These are phyloP conservation scores for Strobilomyces confusus DNA, from an alignment of 768 basidiomycete species.

Conservation along the genomic window DNA sequence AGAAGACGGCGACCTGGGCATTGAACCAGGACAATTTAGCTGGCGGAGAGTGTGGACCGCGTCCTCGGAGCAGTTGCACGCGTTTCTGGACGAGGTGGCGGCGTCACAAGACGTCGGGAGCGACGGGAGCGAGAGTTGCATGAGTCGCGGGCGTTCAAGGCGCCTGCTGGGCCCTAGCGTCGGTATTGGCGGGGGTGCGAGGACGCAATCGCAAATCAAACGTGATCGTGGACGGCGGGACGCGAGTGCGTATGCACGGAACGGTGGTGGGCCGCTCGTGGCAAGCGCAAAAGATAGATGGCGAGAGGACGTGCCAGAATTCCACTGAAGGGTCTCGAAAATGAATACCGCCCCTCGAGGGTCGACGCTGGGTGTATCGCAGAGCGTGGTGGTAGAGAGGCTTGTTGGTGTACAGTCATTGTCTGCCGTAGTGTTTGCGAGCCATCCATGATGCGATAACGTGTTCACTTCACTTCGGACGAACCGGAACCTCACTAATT, in stretches of 20 bases:
- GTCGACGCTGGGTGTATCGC: no score
- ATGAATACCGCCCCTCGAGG: not conserved
- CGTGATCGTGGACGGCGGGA: conserved; percentile 21
- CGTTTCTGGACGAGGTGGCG: conserved; percentile 44
- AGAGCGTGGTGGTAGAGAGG: no score
- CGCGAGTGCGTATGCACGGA: not conserved
- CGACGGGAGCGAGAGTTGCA: conserved; percentile 4
- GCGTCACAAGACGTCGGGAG: conserved; percentile 31
- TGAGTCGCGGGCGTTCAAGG: conserved; percentile 11
- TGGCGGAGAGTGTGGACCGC: conserved; percentile 32
- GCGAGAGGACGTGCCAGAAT: no score
- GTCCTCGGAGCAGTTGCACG: conserved; percentile 36
- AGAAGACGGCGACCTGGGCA: conserved; percentile 30
- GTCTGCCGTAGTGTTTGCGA: not conserved
- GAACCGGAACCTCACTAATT: not conserved
- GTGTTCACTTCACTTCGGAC: not conserved
- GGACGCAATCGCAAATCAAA: conserved; percentile 42
- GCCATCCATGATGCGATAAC: no score
- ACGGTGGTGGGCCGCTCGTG: conserved; percentile 7
- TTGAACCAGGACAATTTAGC: no score
- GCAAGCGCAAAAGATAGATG: conserved; percentile 28
- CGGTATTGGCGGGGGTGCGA: conserved; percentile 1
- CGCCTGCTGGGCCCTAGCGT: not conserved
- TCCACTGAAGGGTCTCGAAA: no score
- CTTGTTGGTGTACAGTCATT: not conserved